These are phyloP conservation scores for Lachnellula arida DNA, from an alignment of 2,329 filamentous ascomycete species.

Conservation along the genomic window DNA sequence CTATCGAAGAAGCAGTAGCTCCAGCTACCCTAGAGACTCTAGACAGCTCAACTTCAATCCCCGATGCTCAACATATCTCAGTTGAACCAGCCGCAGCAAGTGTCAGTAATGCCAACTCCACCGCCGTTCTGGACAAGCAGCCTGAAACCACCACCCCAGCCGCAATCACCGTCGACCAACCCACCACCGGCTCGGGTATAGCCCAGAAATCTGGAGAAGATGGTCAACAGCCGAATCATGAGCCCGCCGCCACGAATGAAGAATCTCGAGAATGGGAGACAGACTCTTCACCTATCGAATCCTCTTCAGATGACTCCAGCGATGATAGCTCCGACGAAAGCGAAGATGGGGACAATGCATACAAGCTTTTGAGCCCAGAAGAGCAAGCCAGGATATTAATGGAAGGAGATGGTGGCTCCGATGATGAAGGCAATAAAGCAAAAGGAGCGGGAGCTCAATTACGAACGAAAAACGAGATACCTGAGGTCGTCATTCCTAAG, in stretches of 20 bases:
- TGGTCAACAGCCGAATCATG: not conserved
- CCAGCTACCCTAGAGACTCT: not conserved
- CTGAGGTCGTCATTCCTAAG: conserved; percentile 60
- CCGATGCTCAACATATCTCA: not conserved
- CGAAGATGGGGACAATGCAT: conserved; percentile 52
- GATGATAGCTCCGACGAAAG: conserved; percentile 51
- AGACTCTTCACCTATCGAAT: conserved; percentile 72
- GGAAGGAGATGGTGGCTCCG: conserved; percentile 73
- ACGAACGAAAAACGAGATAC: conserved; percentile 76
- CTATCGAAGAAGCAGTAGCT: not conserved
- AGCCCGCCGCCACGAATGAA: conserved; percentile 11
- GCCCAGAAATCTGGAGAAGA: not conserved
- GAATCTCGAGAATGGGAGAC: conserved; percentile 76
- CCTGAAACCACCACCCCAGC: not conserved
- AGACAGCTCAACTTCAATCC: not conserved
- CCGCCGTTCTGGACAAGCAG: not conserved
- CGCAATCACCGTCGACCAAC: not conserved
- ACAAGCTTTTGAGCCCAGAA: conserved; percentile 71
- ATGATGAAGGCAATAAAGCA: conserved; percentile 60
- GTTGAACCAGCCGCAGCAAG: not conserved
- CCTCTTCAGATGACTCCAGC: conserved; percentile 51
- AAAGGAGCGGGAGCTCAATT: conserved; percentile 45
- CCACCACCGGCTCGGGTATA: not conserved
- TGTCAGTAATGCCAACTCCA: not conserved
- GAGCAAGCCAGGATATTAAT: conserved; percentile 83